Evolutionary conservation across 768 basidiomycete genomes (phyloP), one percentile per base, ranked within the genome.

Genomic region (Boletus tomentosulus): DNA sequence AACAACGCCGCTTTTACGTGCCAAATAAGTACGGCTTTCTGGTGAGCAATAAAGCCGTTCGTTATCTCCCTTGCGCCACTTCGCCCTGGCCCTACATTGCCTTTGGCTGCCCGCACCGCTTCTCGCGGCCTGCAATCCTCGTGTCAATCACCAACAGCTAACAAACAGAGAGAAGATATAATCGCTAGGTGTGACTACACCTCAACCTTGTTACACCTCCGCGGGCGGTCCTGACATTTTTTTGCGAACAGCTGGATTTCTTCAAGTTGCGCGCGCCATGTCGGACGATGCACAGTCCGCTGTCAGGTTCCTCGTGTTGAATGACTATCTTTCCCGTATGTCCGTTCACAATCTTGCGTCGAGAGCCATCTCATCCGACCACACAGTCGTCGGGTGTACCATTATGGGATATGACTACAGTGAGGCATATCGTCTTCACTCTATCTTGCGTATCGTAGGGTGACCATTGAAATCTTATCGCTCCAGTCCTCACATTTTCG

Each of bases 351-450:
- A n/a, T 10, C n/a, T 3, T 45, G 9, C 6, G 16, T 22, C 6
- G 16, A 45, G 8, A 27, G 16, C 3, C 0, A 28, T 41, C 42
- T 44, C 2, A 58, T 7, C 0, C 12, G 25, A 15, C 0, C 6
- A 8, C 6, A 1, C 11, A 59, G 57, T 58, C 4, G 0, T 25
- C 1, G 12, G 22, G 2, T 25, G 39, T 2, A 27, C 44, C 10
- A 33, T 27, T 13, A 37, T 51, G n/a, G 43, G 28, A 13, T 59
- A 59, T 38, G 57, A 59, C 25, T 59, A 51, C 25, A 10, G 57
- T 58, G n/a, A 50, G 58, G 22, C 4, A 25, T 30, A 1, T 15
- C 13, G 12, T 22, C 30, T 31, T 22, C 4, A 15, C 15, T 19
- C 25, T 34, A 6, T 27, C n/a, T n/a, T 25, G 5, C 24, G 5